Evolutionary conservation across 225 moss, liverwort and hornwort species (phyloP).

Genomic region (Lunularia cruciata): DNA sequence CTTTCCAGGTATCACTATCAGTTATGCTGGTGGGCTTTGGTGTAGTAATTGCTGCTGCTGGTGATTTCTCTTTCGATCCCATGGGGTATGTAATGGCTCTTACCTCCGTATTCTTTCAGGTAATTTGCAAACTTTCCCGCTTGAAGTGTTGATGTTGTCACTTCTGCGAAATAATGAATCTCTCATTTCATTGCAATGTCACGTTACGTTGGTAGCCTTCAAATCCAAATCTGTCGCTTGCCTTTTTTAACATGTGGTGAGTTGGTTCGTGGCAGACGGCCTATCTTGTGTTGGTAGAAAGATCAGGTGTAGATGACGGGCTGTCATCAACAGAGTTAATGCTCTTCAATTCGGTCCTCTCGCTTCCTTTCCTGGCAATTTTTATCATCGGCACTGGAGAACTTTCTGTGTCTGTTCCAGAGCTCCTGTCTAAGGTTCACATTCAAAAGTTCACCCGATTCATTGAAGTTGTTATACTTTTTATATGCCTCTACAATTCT

Average conservation of each 20-base stretch:
- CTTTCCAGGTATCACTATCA: constrained; percentile 54
- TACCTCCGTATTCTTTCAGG: constrained; percentile 53
- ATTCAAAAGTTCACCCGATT: not conserved
- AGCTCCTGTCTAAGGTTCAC: constrained; percentile 39
- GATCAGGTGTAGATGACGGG: constrained; percentile 48
- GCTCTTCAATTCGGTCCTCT: constrained; percentile 53
- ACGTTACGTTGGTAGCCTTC: too few species aligned
- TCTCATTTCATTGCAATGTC: too few species aligned
- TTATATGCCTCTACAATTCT: too few species aligned
- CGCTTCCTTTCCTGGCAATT: constrained; percentile 45
- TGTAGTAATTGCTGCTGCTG: constrained; percentile 50
- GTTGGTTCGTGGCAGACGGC: constrained; percentile 42
- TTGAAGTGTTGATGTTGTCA: not conserved
- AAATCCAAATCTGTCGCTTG: too few species aligned
- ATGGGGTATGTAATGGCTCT: constrained; percentile 54
- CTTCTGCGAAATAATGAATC: not conserved
- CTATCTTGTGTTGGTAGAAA: constrained; percentile 50
- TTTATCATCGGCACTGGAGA: constrained; percentile 40
- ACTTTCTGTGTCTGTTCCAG: constrained; percentile 34
- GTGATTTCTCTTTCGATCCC: constrained; percentile 58
- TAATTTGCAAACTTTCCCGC: constrained; percentile 9
- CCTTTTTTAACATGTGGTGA: too few species aligned
- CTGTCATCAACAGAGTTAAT: constrained; percentile 50
- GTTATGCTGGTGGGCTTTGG: constrained; percentile 50
- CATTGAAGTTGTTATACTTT: too few species aligned